Evolutionary conservation across 2,329 filamentous ascomycete genomes (phyloP).

Genomic region (Alternaria viburni): DNA sequence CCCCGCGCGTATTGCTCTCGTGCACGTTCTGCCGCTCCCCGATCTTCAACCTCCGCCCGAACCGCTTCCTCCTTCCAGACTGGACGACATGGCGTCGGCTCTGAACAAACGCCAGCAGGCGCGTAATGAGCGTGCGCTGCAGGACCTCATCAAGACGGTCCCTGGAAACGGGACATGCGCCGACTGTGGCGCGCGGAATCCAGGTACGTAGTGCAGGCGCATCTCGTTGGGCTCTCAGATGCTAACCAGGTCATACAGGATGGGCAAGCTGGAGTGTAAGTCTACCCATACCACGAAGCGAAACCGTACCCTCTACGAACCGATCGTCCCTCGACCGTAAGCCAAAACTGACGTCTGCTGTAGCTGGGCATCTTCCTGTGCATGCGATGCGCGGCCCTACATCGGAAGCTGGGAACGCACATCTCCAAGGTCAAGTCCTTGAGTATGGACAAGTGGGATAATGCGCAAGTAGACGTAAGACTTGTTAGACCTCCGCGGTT

Average conservation of each 20-base stretch:
- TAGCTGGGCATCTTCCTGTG: conserved; percentile 95
- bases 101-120: conserved; percentile 97
- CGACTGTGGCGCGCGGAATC: conserved; percentile 89
- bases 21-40: conserved; percentile 30
- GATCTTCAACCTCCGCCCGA: conserved; percentile 22
- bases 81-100: conserved; percentile 67
- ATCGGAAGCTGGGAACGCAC: conserved; percentile 96
- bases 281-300: neutral
- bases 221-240: conserved; percentile 1
- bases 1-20: conserved; percentile 20
- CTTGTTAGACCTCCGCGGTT: neutral
- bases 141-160: conserved; percentile 83
- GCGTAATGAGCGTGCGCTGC: conserved; percentile 90
- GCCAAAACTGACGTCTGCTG: conserved; percentile 20
- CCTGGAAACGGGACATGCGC: conserved; percentile 93
- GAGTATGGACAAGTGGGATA: conserved; percentile 97
- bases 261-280: conserved; percentile 97
- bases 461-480: conserved; percentile 92
- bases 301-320: neutral
- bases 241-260: conserved; percentile 60
- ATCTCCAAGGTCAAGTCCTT: conserved; percentile 98
- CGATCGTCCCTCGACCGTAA: neutral
- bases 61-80: conserved; percentile 23
- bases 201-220: conserved; percentile 66
- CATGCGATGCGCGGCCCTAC: conserved; percentile 94